Conservation (phyloP, 1,284 basidiomycete species). For the Somion occarium region DNA sequence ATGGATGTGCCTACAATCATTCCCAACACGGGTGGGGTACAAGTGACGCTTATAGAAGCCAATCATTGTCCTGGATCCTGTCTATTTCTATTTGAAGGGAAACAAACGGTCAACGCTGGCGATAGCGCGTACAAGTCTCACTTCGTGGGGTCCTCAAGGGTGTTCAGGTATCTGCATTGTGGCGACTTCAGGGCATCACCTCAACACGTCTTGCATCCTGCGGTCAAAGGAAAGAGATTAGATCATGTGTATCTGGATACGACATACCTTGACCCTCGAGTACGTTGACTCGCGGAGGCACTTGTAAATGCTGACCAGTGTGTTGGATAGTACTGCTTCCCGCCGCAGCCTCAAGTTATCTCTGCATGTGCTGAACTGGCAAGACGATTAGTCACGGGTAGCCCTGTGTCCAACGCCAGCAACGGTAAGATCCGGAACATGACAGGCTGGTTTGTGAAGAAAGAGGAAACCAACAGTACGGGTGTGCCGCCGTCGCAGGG, state of each 20-base stretch:
- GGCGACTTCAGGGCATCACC: conserved; percentile 93
- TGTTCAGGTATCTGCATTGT: conserved; percentile 92
- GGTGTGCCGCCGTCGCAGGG: conserved; percentile 10
- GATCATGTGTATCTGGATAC: conserved; percentile 95
- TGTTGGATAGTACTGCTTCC: conserved; percentile 89
- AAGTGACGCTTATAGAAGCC: conserved; percentile 92
- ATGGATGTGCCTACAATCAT: conserved; percentile 74
- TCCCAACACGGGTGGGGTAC: conserved; percentile 82
- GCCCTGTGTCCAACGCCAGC: not conserved
- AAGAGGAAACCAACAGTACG: conserved; percentile 18
- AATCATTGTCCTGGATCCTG: conserved; percentile 98
- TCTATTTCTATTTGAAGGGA: conserved; percentile 91
- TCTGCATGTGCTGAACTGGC: conserved; percentile 88
- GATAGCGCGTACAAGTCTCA: conserved; percentile 72
- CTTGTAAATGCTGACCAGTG: conserved; percentile 1
- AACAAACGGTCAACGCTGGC: conserved; percentile 83
- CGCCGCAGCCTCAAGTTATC: conserved; percentile 90
- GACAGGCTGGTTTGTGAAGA: conserved; percentile 24
- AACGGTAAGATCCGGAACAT: conserved; percentile 23
- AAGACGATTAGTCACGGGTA: conserved; percentile 46
- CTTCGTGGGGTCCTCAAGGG: conserved; percentile 61
- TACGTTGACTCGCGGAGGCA: conserved; percentile 23
- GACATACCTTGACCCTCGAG: conserved; percentile 91
- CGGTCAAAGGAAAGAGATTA: conserved; percentile 71
- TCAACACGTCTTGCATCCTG: conserved; percentile 77